Base-by-base conservation (phyloP, 2,329 filamentous ascomycete species). In the Aspergillus awamori region DNA sequence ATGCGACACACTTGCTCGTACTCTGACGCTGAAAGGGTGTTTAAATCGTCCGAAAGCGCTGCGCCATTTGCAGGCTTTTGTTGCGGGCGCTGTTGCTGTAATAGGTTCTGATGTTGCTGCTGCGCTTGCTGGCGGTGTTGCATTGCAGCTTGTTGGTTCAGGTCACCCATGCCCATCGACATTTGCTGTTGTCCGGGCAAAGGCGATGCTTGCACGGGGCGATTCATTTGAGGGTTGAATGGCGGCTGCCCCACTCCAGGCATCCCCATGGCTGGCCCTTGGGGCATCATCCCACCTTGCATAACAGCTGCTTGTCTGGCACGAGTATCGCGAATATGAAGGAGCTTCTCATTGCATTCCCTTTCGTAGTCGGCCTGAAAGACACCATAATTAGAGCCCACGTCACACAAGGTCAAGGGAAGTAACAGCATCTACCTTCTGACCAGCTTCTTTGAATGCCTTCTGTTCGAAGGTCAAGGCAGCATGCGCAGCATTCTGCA, bases 191-290 rank as follows among this genome's bases (percentile, higher is more conserved):
- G 79, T 43, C 70, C 74, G 22, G 74, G 66, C 47, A 85, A 80
- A 0, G 82, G 79, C 2, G 82, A 83, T 4, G 79, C 70, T 64
- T 84, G 83, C 77, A 84, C 80, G 24, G 75, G 81, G 57, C 79
- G 80, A 58, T 80, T 81, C 63, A 84, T 76, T 60, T 83, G 82
- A 20, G 80, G 77, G 11, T 81, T 77, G 61, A 84, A 83, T 38
- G 80, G 77, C 62, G 79, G 79, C 61, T 76, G 76, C 53, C 70
- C 71, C 17, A 71, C 67, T 36, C 73, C 71, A 49, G 66, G 61
- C 65, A 75, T 74, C 13, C 71, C 73, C 47, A 69, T 60, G 10
- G 71, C 72, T 10, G 68, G 69, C 5, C 68, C 70, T 61, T 77
- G 76, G 53, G 72, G 70, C 60, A 76, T 76, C 70, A 79, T 76